Conservation (phyloP, 345 rosid species). For the Hypericum perforatum region DNA sequence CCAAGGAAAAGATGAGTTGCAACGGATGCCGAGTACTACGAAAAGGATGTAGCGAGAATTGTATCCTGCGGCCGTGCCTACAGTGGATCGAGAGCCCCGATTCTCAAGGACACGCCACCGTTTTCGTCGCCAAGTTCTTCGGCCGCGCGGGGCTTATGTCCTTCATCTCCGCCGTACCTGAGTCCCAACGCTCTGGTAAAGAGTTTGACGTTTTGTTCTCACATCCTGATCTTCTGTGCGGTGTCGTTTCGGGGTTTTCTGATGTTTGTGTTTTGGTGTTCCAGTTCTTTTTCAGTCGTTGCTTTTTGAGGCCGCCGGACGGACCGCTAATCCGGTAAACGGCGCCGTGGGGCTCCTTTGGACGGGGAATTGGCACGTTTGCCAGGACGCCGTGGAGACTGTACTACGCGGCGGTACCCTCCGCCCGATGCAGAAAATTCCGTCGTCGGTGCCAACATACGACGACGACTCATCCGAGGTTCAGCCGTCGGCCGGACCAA, state of each 20-base stretch:
- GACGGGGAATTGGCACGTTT: conserved; percentile 85
- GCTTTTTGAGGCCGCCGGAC: conserved; percentile 85
- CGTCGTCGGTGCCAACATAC: conserved; percentile 20
- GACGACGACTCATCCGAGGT: conserved; percentile 66
- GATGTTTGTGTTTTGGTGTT: background rate
- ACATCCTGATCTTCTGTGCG: background rate
- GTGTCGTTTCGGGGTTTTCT: conserved; percentile 1
- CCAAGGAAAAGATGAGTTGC: conserved; percentile 57
- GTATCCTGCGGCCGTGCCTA: conserved; percentile 78
- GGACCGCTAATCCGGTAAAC: conserved; percentile 91
- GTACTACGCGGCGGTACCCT: conserved; percentile 73
- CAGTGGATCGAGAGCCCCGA: conserved; percentile 87
- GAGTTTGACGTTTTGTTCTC: background rate
- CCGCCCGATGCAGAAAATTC: conserved; percentile 53
- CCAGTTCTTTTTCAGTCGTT: conserved; percentile 83
- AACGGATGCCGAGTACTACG: conserved; percentile 94
- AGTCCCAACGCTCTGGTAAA: conserved; percentile 75
- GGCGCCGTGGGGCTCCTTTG: conserved; percentile 90
- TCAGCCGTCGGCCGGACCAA: conserved; percentile 17
- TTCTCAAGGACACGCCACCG: conserved; percentile 96
- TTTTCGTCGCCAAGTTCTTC: conserved; percentile 91
- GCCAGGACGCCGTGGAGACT: conserved; percentile 87
- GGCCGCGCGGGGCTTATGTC: conserved; percentile 99
- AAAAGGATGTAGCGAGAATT: conserved; percentile 92
- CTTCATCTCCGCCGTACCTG: conserved; percentile 89